Percentiles rank a stretch among this genome's conserved stretches.
Evolutionary conservation across 176 grass and related monocot genomes (phyloP).

Genomic region (Saccharum officinarum): DNA sequence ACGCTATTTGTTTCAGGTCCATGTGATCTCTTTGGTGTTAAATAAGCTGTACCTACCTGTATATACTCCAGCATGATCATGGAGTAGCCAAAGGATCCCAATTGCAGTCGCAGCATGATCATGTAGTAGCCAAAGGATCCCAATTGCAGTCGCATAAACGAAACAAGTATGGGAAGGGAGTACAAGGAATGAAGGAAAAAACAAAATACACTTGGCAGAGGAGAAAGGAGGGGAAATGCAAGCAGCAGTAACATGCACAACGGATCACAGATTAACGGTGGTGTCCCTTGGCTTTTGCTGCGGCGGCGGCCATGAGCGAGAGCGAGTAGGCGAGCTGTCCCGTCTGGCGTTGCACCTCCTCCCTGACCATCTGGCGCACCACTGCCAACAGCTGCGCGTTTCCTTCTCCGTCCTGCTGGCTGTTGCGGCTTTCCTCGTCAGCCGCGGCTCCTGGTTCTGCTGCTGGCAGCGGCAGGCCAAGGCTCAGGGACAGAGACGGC

Average conservation of each 20-base stretch:
- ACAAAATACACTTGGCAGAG: too few relatives aligned
- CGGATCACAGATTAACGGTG: background rate
- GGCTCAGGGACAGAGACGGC: background rate
- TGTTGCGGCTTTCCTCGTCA: background rate
- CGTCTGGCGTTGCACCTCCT: constrained; percentile 18
- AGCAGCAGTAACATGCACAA: background rate
- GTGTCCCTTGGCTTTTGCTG: background rate
- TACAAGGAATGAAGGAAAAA: too few relatives aligned
- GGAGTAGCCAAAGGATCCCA: too few relatives aligned
- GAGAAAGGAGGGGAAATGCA: background rate
- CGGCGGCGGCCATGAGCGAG: background rate
- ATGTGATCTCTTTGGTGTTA: too few relatives aligned
- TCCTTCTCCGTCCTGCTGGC: background rate
- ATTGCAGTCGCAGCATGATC: too few relatives aligned
- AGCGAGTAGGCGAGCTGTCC: background rate
- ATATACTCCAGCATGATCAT: too few relatives aligned
- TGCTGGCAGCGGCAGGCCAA: background rate
- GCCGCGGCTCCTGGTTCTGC: background rate
- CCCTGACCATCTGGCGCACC: constrained; percentile 26
- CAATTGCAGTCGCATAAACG: too few relatives aligned
- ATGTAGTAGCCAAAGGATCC: too few relatives aligned
- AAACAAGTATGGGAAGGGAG: too few relatives aligned
- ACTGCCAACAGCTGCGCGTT: background rate
- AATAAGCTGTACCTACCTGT: too few relatives aligned
- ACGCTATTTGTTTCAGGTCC: too few relatives aligned